Evolutionary conservation across 805 yeast genomes (phyloP).

Genomic region (Tetrapisispora phaffii): DNA sequence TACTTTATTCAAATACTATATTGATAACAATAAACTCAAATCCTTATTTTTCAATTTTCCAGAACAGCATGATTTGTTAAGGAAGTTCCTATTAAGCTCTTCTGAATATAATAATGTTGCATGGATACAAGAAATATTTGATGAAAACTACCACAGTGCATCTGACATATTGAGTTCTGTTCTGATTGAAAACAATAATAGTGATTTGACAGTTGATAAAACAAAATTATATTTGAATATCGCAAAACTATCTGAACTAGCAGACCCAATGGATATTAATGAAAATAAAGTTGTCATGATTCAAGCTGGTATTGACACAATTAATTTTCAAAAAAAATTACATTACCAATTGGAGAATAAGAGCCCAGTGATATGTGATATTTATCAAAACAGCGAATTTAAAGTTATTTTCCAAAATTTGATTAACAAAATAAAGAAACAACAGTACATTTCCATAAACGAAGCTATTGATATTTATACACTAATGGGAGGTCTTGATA

Average conservation of each 20-base stretch:
- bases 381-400: conserved; percentile 15
- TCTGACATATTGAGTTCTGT: conserved; percentile 37
- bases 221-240: conserved; percentile 53
- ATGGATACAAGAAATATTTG: conserved; percentile 62
- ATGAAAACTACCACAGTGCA: conserved; percentile 42
- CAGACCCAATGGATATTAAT: conserved; percentile 18
- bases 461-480: conserved; percentile 48
- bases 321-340: conserved; percentile 41
- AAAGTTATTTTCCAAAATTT: conserved; percentile 18
- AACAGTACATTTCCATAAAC: conserved; percentile 32
- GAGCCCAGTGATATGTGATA: conserved; percentile 16
- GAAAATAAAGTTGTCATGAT: conserved; percentile 31
- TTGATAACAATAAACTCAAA: conserved; percentile 42
- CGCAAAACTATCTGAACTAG: conserved; percentile 59
- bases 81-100: conserved; percentile 41
- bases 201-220: conserved; percentile 19
- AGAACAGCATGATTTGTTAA: conserved; percentile 39
- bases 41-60: conserved; percentile 49
- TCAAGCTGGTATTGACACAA: conserved; percentile 39
- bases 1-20: conserved; percentile 49
- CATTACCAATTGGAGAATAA: conserved; percentile 21
- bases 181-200: conserved; percentile 35
- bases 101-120: conserved; percentile 43
- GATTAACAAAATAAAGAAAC: conserved; percentile 19
- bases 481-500: conserved; percentile 31